These are phyloP conservation scores for Arthrinium phaeospermum DNA, from an alignment of 2,329 filamentous ascomycete species.

Conservation along the genomic window DNA sequence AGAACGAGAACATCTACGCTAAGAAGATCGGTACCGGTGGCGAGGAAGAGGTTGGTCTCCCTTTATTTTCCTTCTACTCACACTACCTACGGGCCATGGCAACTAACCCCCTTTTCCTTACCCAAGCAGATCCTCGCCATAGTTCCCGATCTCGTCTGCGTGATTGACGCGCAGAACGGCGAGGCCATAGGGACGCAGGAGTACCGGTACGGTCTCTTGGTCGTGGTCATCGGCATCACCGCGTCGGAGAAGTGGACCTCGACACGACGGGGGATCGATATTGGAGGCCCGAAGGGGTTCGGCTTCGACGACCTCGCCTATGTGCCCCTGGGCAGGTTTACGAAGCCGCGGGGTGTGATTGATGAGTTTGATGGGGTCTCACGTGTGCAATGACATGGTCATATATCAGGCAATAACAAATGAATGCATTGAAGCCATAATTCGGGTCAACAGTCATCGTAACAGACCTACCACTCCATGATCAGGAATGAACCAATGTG, in stretches of 20 bases:
- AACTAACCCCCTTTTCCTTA: background rate
- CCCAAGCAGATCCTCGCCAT: conserved; percentile 50
- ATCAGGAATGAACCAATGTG: too few species aligned
- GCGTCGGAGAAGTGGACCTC: conserved; percentile 48
- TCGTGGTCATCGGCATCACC: conserved; percentile 54
- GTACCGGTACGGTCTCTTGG: conserved; percentile 58
- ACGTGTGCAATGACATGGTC: background rate
- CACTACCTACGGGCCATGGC: background rate
- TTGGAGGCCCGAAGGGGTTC: conserved; percentile 56
- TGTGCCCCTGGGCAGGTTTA: conserved; percentile 52
- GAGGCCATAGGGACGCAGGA: conserved; percentile 63
- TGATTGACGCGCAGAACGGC: conserved; percentile 62
- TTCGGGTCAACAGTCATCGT: too few species aligned
- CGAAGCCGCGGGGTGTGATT: conserved; percentile 57
- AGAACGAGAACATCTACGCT: conserved; percentile 74
- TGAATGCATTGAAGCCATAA: too few species aligned
- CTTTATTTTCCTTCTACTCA: background rate
- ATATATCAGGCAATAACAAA: background rate
- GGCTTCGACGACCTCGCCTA: conserved; percentile 55
- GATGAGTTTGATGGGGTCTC: conserved; percentile 47
- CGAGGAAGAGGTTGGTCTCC: conserved; percentile 37
- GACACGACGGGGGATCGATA: conserved; percentile 51
- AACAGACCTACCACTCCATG: too few species aligned
- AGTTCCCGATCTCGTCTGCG: conserved; percentile 61
- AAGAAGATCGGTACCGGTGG: conserved; percentile 39